A percentile compares a stretch with the other conserved stretches of the same genome.
These are phyloP conservation scores for Hypoxylon sp. DNA, from an alignment of 2,329 filamentous ascomycete species.

Conservation along the genomic window DNA sequence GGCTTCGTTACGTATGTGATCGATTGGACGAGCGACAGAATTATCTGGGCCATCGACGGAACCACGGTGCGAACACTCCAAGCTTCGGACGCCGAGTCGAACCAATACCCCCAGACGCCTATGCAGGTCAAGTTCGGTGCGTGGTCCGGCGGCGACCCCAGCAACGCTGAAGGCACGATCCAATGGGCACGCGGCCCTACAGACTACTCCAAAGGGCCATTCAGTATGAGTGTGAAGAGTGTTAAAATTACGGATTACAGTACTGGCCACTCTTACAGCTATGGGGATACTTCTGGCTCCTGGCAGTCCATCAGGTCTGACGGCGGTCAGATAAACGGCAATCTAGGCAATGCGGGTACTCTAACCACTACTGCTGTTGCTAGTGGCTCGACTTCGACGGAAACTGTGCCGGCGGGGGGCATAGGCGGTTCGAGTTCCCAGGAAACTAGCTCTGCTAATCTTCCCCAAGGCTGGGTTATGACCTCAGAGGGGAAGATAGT, in stretches of 20 bases:
- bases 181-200: conserved; percentile 90
- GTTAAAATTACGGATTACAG: conserved; percentile 91
- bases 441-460: conserved; percentile 64
- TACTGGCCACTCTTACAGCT: conserved; percentile 87
- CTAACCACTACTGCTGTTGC: conserved; percentile 71
- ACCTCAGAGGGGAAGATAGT: conserved; percentile 84
- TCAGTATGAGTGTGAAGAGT: conserved; percentile 85
- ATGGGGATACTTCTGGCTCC: conserved; percentile 81
- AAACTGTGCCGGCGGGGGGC: conserved; percentile 78
- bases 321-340: conserved; percentile 83
- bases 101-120: conserved; percentile 93
- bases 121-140: conserved; percentile 94
- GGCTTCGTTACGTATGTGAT: conserved; percentile 88
- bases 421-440: conserved; percentile 71
- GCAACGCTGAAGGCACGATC: conserved; percentile 86
- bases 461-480: conserved; percentile 87
- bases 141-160: conserved; percentile 91
- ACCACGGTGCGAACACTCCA: conserved; percentile 82
- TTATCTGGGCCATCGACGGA: conserved; percentile 89
- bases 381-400: conserved; percentile 73
- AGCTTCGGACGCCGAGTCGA: conserved; percentile 75
- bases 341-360: conserved; percentile 68
- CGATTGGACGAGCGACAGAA: conserved; percentile 89
- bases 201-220: conserved; percentile 87
- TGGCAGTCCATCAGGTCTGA: conserved; percentile 87